Conservation (phyloP, 352 stramenopile species). For the Phytophthora megakarya region DNA sequence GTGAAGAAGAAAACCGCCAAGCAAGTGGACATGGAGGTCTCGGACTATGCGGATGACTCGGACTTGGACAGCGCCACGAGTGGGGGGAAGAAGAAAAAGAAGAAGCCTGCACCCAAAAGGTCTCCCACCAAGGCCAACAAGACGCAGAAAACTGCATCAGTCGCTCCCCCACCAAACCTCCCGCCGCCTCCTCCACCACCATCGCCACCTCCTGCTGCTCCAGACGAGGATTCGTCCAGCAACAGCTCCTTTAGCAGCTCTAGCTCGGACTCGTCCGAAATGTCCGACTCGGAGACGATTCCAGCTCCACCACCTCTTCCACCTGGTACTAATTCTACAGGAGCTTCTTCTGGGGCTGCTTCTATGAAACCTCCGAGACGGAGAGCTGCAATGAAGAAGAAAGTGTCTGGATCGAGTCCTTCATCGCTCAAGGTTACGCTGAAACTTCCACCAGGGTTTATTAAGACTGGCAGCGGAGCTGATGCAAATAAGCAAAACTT, state of each 20-base stretch:
- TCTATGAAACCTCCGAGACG: conserved; percentile 23
- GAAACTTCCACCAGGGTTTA: conserved; percentile 63
- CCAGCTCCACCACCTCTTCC: conserved; percentile 35
- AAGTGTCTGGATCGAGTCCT: conserved; percentile 29
- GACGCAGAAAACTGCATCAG: conserved; percentile 1
- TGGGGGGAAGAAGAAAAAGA: conserved; percentile 30
- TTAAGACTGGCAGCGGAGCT: conserved; percentile 25
- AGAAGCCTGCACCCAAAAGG: conserved; percentile 24
- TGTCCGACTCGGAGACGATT: conserved; percentile 44
- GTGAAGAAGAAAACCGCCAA: conserved; percentile 31
- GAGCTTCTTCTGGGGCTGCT: conserved; percentile 22
- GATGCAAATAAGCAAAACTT: conserved; percentile 41
- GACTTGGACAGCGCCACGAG: conserved; percentile 32
- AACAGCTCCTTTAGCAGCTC: conserved; percentile 58
- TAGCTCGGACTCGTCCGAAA: conserved; percentile 57
- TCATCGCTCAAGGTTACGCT: conserved; percentile 63
- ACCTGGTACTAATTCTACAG: conserved; percentile 5
- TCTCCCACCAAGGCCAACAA: conserved; percentile 34
- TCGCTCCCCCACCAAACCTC: conserved; percentile 22
- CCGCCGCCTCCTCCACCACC: conserved; percentile 40
- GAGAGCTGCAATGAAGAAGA: conserved; percentile 37
- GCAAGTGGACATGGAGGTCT: conserved; percentile 16
- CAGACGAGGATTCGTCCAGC: conserved; percentile 43
- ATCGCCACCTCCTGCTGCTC: conserved; percentile 36
- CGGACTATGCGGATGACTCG: conserved; percentile 36